Evolutionary conservation across 805 yeast genomes (phyloP), one percentile per base, ranked within the genome.

Genomic region (Wickerhamiella parazyma): DNA sequence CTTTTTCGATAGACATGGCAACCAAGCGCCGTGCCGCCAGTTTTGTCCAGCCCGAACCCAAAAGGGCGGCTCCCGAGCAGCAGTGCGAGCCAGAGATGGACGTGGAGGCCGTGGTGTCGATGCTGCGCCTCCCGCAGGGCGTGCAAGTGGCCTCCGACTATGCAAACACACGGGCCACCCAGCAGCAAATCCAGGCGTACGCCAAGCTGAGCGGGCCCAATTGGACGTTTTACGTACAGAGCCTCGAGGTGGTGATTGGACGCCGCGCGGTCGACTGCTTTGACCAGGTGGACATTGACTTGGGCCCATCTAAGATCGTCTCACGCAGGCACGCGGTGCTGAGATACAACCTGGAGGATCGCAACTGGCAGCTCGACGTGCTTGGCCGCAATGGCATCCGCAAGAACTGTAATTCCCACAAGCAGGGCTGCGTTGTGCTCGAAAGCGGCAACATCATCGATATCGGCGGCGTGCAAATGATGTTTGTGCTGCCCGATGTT

Each of bases 291-390:
- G 47, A 44, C 12, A 75, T 78, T 31, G 98, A 91, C 61, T 66
- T 91, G 54, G 96, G 96, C 1, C 98, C 98, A 1, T 89, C 95
- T 9, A 89, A 89, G 61, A 94, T 91, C n/a, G 97, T 91, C 3
- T 78, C 91, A 18, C 74, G 99, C 50, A 77, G 73, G 52, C 98
- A 91, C 59, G 97, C 97, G 0, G 62, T 72, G 14, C 86, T 91
- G 44, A 72, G 74, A 41, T 91, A 83, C 61, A 84, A 87, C 59
- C 65, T 78, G 49, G 75, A 72, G 46, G 64, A 73, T 33, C 75
- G 95, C 44, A 68, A 75, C 45, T 91, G 99, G 99, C 93, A 85
- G 58, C 65, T 93, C 48, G 68, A 72, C 49, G 80, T 87, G 1
- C 58, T 70, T 29, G 98, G 99, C 20, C 71, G 98, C 55, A 91